Evolutionary conservation across 2,329 filamentous ascomycete species (phyloP), one percentile per base, ranked within the genome.

Genomic region (Sporothrix humicola): DNA sequence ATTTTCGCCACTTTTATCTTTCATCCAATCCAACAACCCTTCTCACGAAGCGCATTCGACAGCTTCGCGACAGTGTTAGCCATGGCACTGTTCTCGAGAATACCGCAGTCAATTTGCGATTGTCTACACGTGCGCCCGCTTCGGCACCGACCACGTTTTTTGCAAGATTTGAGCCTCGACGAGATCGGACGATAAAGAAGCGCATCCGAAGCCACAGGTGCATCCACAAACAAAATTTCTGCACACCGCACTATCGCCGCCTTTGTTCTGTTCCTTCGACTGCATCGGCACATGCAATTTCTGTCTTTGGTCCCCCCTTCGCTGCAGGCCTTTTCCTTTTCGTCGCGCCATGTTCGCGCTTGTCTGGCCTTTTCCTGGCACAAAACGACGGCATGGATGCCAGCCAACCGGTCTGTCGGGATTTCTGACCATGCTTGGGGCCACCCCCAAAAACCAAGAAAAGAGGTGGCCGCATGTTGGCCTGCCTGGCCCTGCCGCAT

Each of bases 331-430:
- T 37, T 37, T 37, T 37, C 7, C 31, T 37, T 37, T 37, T 37
- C 31, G 31, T 46, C 59, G 59, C 59, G 59, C 59, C 37, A 46
- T 37, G 59, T 46, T 63, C 37, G 37, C 37, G 37, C 59, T 44
- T 17, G 15, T 17, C 15, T 23, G 17, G 13, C 23, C 13, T 37
- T 59, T n/a, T 44, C 44, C 63, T 66, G 44, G 31, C 69, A 42
- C n/a, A 56, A 37, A 37, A 8, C 52, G 17, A 58, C 68, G 42
- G 50, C 50, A 44, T 44, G 69, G 50, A 20, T 52, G 31, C 37
- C 26, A 71, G 23, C 42, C 52, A 31, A 61, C 69, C 69, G 15
- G 13, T 20, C 69, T 71, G 54, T 71, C 69, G 69, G 69, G 69
- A 70, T 46, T 61, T 46, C 17, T 23, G 54, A 44, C 42, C 54